Evolutionary conservation across 345 rosid genomes (phyloP).

Genomic region (Eutrema yunnanense): DNA sequence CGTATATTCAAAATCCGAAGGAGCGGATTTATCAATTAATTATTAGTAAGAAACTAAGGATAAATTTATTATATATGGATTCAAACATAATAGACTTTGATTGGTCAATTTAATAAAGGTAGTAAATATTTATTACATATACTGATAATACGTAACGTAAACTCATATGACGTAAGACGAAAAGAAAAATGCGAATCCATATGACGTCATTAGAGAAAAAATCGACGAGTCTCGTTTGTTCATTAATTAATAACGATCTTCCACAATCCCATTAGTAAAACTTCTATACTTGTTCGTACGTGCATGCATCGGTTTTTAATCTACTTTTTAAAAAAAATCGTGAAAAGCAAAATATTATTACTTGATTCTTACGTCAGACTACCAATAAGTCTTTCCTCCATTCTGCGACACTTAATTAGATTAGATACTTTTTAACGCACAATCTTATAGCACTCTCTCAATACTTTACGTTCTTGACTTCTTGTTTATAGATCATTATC

Average conservation of each 20-base stretch:
- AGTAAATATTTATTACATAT: background rate
- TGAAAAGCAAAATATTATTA: background rate
- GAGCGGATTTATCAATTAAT: background rate
- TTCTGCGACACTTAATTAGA: background rate
- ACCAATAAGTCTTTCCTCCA: background rate
- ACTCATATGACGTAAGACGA: background rate
- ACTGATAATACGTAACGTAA: background rate
- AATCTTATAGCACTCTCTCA: background rate
- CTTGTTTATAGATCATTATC: background rate
- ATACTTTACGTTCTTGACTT: background rate
- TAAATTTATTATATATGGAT: background rate
- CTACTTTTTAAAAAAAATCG: background rate
- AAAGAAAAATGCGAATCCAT: background rate
- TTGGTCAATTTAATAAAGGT: background rate
- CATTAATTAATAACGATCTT: background rate
- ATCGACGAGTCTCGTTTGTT: background rate
- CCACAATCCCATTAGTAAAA: background rate
- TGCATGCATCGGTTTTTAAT: constrained; percentile 12
- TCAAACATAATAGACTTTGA: constrained; percentile 16
- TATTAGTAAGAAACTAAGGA: background rate
- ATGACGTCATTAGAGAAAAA: background rate
- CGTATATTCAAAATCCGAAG: background rate
- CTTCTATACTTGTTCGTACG: background rate
- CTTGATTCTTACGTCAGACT: constrained; percentile 12
- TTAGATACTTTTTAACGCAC: background rate